These are phyloP conservation scores for Zangia roseola DNA, from an alignment of 768 basidiomycete genomes.

Conservation along the genomic window DNA sequence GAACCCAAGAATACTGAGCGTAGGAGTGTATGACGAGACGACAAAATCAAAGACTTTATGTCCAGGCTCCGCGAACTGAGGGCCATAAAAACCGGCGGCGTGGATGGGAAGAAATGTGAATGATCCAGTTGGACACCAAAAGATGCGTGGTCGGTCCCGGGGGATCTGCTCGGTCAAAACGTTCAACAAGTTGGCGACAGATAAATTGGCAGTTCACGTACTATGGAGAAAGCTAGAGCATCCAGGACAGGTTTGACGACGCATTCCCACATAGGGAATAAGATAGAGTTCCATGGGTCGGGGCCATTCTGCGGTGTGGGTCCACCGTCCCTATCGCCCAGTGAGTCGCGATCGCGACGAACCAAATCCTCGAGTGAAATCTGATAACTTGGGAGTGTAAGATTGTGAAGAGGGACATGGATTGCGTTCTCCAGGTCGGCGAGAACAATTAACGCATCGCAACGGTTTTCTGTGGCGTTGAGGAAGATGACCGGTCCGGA, in stretches of 20 bases:
- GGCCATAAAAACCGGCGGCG: neutral
- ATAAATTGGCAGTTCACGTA: neutral
- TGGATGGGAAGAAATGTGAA: too few relatives aligned
- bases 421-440: neutral
- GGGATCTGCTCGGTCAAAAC: neutral
- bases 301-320: slow-evolving; percentile 6
- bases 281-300: too few relatives aligned
- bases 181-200: neutral
- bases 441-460: slow-evolving; percentile 29
- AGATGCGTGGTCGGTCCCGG: too few relatives aligned
- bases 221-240: neutral
- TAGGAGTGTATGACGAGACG: too few relatives aligned
- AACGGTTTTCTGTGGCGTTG: slow-evolving; percentile 29
- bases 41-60: too few relatives aligned
- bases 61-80: neutral
- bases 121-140: too few relatives aligned
- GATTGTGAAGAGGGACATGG: slow-evolving; percentile 4
- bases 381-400: too few relatives aligned
- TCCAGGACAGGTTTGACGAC: too few relatives aligned
- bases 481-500: slow-evolving; percentile 32
- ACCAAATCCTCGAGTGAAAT: too few relatives aligned
- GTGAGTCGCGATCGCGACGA: too few relatives aligned
- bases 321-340: neutral
- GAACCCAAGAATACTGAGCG: too few relatives aligned
- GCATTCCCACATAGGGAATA: too few relatives aligned